These are phyloP conservation scores for Rhizopogon parksii DNA, from an alignment of 1,284 basidiomycete species.

Conservation along the genomic window DNA sequence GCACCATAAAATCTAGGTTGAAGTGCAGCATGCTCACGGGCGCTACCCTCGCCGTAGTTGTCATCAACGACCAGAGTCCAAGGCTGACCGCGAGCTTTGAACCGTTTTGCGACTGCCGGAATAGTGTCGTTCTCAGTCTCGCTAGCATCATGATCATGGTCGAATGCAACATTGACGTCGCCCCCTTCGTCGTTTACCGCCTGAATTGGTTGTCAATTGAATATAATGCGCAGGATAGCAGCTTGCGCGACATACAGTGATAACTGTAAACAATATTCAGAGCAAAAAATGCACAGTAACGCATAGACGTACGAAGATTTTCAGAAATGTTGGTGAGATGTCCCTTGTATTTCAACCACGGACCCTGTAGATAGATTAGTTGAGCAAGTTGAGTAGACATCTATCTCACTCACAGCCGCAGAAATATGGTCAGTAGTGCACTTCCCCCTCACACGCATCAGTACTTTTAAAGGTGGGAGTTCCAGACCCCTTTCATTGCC, in stretches of 20 bases:
- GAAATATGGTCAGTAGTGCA: conserved; percentile 99
- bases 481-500: conserved; percentile 59
- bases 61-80: conserved; percentile 97
- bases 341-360: conserved; percentile 98
- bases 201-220: conserved; percentile 25
- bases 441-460: conserved; percentile 92
- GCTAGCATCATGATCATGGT: conserved; percentile 46
- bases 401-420: conserved; percentile 61
- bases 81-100: conserved; percentile 75
- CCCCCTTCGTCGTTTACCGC: conserved; percentile 92
- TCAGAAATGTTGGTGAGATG: conserved; percentile 96
- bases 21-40: conserved; percentile 96
- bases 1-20: conserved; percentile 93
- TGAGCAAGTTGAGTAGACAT: background rate
- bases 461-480: conserved; percentile 73
- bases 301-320: conserved; percentile 68
- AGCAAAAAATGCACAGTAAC: conserved; percentile 2
- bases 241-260: conserved; percentile 35
- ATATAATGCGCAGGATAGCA: background rate
- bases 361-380: conserved; percentile 50
- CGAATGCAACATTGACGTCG: conserved; percentile 84
- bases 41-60: conserved; percentile 96
- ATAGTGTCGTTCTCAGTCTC: conserved; percentile 71
- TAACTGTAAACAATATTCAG: conserved; percentile 45
- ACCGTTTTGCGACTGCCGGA: conserved; percentile 81